Base-by-base conservation (phyloP, 192 early-diverging fungal genomes). In the Coemansia sp. region DNA sequence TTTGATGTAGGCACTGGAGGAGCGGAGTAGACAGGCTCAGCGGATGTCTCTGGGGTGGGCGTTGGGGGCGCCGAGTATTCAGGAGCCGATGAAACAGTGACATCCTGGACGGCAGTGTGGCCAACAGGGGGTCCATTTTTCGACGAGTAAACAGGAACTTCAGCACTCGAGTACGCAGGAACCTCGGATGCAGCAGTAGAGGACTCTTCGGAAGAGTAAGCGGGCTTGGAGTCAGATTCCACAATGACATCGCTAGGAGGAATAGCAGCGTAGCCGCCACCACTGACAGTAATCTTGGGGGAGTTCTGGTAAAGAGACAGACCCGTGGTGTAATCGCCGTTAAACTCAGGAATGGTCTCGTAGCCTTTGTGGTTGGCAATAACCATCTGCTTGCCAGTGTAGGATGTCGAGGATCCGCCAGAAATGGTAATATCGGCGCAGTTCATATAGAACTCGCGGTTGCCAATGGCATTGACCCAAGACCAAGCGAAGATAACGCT, bases 371-470 rank as follows among this genome's bases (percentile, higher is more conserved):
- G 77, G 78, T 88, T 86, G 49, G 83, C 85, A 69, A 84, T 82
- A n/a, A 77, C 58, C 68, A 81, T 72, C 54, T 78, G 55, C 65
- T 77, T 81, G 49, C 82, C 82, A 0, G 86, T 82, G 56, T 81
- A 74, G 41, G 68, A 60, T 4, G 32, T 53, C 1, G 66, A 50
- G 18, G 44, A 19, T 2, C 71, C 65, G 16, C 85, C 84, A 4
- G 66, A 57, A 64, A 90, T 84, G 49, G 83, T 82, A 30, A 92
- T 79, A 71, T 90, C 88, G n/a, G 86, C 87, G 59, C 87, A 89
- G 56, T 85, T 82, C 85, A 85, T 88, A 72, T 91, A 91, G 62
- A 83, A 89, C 74, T 92, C 90, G 48, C 84, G 83, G 68, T 87
- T 87, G 3, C 86, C 88, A 19, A 85, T 67, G 19, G 88, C 88